A percentile compares a stretch with the other conserved stretches of the same genome.
phyloP scores from a whole-genome alignment of 768 basidiomycete genomes.

The Kondoa subrosea region DNA sequence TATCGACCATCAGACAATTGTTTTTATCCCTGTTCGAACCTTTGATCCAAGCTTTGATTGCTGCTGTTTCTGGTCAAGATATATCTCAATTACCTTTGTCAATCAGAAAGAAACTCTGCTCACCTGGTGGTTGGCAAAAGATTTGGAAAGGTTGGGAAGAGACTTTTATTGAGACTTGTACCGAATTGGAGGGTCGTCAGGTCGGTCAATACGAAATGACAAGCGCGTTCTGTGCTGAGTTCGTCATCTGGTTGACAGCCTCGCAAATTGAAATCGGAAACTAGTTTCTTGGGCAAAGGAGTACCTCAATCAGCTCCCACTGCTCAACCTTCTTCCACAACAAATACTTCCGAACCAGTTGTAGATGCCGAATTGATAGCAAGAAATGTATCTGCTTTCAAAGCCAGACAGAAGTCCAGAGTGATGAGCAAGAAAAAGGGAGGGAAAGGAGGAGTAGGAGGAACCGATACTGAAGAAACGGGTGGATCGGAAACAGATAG shows the following conservation, averaged over 20 bases:
- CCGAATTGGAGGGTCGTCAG: conserved; percentile 44
- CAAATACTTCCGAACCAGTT: not conserved
- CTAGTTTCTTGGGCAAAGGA: not conserved
- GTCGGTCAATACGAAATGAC: not conserved
- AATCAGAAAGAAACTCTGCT: not conserved
- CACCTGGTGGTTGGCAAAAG: conserved; percentile 8
- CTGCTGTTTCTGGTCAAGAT: conserved; percentile 26
- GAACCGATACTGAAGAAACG: conserved; percentile 35
- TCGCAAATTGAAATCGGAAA: not conserved
- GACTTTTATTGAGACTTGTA: conserved; percentile 58
- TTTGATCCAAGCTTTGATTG: conserved; percentile 63
- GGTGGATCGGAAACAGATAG: conserved; percentile 1
- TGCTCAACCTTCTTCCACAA: not conserved
- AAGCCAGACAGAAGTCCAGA: conserved; percentile 46
- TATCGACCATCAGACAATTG: conserved; percentile 58
- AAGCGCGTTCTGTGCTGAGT: no score
- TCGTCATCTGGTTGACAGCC: not conserved
- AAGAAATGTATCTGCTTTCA: conserved; percentile 76
- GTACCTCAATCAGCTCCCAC: not conserved
- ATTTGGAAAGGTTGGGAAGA: conserved; percentile 54
- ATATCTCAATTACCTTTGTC: not conserved
- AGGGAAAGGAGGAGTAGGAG: conserved; percentile 6
- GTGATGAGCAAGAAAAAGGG: conserved; percentile 22
- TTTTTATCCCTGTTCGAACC: conserved; percentile 78
- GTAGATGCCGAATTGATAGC: conserved; percentile 75